Base-by-base conservation (phyloP, 495 filamentous ascomycete species). In the Achaetomiella virescens region DNA sequence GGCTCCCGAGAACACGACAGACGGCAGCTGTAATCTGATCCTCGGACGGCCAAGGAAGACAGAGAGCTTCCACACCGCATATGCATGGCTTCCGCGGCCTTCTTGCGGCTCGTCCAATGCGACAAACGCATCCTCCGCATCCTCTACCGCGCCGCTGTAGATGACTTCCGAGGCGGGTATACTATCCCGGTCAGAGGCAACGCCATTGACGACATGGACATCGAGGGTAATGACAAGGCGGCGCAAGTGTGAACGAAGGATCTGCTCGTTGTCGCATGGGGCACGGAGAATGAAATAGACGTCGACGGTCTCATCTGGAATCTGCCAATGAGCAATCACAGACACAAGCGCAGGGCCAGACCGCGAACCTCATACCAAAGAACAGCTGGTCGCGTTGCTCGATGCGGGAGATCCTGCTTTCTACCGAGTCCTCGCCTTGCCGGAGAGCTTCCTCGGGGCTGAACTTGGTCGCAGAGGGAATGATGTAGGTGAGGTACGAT, bases 1-100 rank as follows among this genome's bases (percentile, higher is more conserved):
- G 25, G 82, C 81, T n/a, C 84, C 85, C 15, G 82, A 78, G 66
- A 97, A 91, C 29, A 91, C 74, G 38, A 92, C 78, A 6, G 83
- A 81, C 2, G 90, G 89, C 45, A 84, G 83, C 61, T 91, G 88
- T 15, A 93, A 80, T 55, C 88, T 81, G 44, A 88, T 84, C 53
- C 88, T 67, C 33, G 91, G 91, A 38, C 90, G 84, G 60, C 77
- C 80, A 70, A 95, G 76, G 57, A 88, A 84, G n/a, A 88, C 83
- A 18, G 84, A 75, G 20, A 87, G 71, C 62, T 84, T 90, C 91
- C 91, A 96, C 51, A 92, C 77, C n/a, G 85, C 81, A 58, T 90
- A 82, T 18, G 85, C 75, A 66, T 83, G 78, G 12, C 66, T 63
- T 20, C 67, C 61, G n/a, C 56, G 68, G 14, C 65, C 55, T 11